Evolutionary conservation across 2,329 filamentous ascomycete genomes (phyloP).

Genomic region (Cryphonectria nitschkei): DNA sequence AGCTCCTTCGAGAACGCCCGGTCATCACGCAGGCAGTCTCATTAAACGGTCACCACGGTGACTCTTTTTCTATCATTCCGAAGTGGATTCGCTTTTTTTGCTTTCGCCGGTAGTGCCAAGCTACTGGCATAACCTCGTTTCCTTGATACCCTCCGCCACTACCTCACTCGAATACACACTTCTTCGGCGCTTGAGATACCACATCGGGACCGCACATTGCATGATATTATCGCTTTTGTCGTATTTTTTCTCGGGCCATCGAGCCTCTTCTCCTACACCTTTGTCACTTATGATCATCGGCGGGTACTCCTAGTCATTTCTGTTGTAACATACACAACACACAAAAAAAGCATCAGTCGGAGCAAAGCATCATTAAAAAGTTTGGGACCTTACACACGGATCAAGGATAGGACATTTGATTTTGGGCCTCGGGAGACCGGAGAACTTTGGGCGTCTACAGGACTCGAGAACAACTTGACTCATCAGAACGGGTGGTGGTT

Average conservation of each 20-base stretch:
- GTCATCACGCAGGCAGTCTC: conserved; percentile 59
- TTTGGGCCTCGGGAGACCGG: neutral
- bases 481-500: conserved; percentile 1
- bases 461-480: neutral
- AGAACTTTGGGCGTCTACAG: conserved; percentile 11
- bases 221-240: conserved; percentile 12
- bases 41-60: conserved; percentile 42
- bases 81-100: conserved; percentile 17
- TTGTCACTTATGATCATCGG: conserved; percentile 17
- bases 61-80: conserved; percentile 36
- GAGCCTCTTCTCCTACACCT: conserved; percentile 14
- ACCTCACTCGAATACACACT: conserved; percentile 17
- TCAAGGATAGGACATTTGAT: conserved; percentile 28
- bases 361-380: conserved; percentile 39
- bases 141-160: conserved; percentile 40
- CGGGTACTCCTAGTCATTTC: conserved; percentile 20
- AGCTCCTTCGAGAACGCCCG: conserved; percentile 86
- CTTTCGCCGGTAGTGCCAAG: conserved; percentile 16
- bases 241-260: conserved; percentile 12
- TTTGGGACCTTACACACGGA: conserved; percentile 27
- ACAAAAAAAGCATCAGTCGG: conserved; percentile 35
- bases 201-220: conserved; percentile 20
- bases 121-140: conserved; percentile 41
- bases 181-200: conserved; percentile 17
- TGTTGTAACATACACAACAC: conserved; percentile 34